A percentile compares a stretch with the other conserved stretches of the same genome.
Evolutionary conservation across 352 stramenopile species (phyloP).

Genomic region (Phytophthora europaea): DNA sequence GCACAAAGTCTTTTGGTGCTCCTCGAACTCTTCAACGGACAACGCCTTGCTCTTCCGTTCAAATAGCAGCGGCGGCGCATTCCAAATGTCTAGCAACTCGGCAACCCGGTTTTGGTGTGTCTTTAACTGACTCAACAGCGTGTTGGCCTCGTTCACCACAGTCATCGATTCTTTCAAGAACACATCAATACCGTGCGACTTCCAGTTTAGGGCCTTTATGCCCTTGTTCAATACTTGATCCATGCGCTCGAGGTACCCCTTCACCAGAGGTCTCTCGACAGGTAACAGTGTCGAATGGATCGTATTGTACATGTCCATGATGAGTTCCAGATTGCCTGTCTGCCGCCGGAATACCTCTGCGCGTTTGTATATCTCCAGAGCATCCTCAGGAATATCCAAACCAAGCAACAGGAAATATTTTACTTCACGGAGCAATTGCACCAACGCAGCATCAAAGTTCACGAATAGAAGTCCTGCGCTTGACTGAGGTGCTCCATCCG

Average conservation of each 20-base stretch:
- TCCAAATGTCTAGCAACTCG: slow-evolving; percentile 86
- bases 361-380: slow-evolving; percentile 92
- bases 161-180: slow-evolving; percentile 93
- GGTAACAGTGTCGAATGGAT: slow-evolving; percentile 89
- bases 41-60: slow-evolving; percentile 88
- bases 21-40: slow-evolving; percentile 87
- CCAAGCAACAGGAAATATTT: slow-evolving; percentile 95
- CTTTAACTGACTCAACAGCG: slow-evolving; percentile 91
- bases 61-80: slow-evolving; percentile 81
- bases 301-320: slow-evolving; percentile 95
- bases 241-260: slow-evolving; percentile 91
- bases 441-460: slow-evolving; percentile 93
- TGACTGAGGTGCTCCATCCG: slow-evolving; percentile 9
- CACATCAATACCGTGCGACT: slow-evolving; percentile 93
- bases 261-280: slow-evolving; percentile 92
- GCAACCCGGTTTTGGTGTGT: slow-evolving; percentile 83
- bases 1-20: slow-evolving; percentile 79
- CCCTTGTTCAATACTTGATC: slow-evolving; percentile 91
- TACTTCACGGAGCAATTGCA: slow-evolving; percentile 93
- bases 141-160: slow-evolving; percentile 91
- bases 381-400: slow-evolving; percentile 90
- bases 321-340: slow-evolving; percentile 93
- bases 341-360: slow-evolving; percentile 93
- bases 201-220: slow-evolving; percentile 94
- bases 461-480: slow-evolving; percentile 66